Percentiles rank a stretch among this genome's conserved stretches.
phyloP scores from a whole-genome alignment of 352 stramenopile species.

The Globisporangium lucens region DNA sequence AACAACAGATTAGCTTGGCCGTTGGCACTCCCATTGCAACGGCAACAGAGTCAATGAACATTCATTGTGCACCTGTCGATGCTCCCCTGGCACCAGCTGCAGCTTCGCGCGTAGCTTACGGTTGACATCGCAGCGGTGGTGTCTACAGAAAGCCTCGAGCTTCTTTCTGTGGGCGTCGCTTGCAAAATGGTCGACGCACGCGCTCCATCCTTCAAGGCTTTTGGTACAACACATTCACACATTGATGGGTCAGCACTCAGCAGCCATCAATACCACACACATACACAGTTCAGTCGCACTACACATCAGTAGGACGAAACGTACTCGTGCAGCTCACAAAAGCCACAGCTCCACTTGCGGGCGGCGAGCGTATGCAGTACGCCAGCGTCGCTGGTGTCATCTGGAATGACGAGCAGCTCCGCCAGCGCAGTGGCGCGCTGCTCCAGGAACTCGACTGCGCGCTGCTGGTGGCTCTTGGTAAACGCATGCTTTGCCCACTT shows the following conservation, averaged over 20 bases:
- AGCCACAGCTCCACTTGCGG: constrained; percentile 34
- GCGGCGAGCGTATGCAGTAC: neutral
- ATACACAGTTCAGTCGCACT: no score
- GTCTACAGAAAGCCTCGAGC: constrained; percentile 50
- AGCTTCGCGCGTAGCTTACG: constrained; percentile 35
- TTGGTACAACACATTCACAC: neutral
- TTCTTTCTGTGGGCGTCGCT: constrained; percentile 29
- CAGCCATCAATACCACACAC: neutral
- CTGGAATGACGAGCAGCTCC: constrained; percentile 1
- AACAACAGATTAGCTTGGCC: neutral
- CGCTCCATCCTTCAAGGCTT: constrained; percentile 4
- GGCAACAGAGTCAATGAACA: neutral
- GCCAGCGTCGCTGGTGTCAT: neutral
- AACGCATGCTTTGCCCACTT: constrained; percentile 76
- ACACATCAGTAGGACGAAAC: neutral
- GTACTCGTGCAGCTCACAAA: constrained; percentile 37
- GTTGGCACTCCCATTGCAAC: no score
- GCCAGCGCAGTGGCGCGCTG: constrained; percentile 25
- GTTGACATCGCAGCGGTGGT: constrained; percentile 51
- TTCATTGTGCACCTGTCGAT: constrained; percentile 25
- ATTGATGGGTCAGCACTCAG: neutral
- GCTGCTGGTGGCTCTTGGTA: constrained; percentile 48
- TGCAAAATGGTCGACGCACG: constrained; percentile 40
- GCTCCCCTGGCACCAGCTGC: constrained; percentile 24
- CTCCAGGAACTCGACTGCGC: constrained; percentile 37